Conservation (phyloP, 495 filamentous ascomycete genomes). For the Penicillium mononematosum region DNA sequence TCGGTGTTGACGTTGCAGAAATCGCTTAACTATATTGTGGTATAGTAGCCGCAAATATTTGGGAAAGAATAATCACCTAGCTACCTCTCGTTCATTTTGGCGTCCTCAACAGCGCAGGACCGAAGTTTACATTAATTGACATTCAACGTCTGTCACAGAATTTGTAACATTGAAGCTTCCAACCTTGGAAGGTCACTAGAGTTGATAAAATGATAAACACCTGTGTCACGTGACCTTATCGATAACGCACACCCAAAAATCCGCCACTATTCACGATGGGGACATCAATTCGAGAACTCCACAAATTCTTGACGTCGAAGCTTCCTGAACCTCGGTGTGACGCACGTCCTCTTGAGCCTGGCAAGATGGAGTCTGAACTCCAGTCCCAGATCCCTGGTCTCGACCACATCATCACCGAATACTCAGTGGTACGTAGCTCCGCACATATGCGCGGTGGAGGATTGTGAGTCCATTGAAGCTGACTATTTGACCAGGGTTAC, state of each 20-base stretch:
- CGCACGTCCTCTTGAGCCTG: background rate
- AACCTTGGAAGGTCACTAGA: no score
- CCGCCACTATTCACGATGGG: constrained; percentile 20
- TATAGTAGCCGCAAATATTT: background rate
- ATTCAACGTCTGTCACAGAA: background rate
- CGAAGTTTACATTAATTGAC: background rate
- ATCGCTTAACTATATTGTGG: background rate
- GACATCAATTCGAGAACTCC: constrained; percentile 4
- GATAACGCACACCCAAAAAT: constrained; percentile 31
- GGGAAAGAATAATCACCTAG: background rate
- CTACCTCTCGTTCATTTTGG: background rate
- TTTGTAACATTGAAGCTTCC: background rate
- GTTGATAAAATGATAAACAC: background rate
- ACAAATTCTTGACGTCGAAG: constrained; percentile 15
- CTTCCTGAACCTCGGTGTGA: background rate
- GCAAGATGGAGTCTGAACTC: constrained; percentile 86
- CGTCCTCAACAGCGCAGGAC: background rate
- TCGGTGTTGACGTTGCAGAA: background rate
- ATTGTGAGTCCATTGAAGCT: constrained; percentile 12
- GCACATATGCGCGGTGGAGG: constrained; percentile 4
- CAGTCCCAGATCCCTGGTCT: constrained; percentile 81
- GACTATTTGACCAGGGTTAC: constrained; percentile 60
- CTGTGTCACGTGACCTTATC: constrained; percentile 28
- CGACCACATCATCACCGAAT: constrained; percentile 87
- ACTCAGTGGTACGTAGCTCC: constrained; percentile 62